phyloP scores from a whole-genome alignment of 805 yeast species.

The Teunomyces cretensis region DNA sequence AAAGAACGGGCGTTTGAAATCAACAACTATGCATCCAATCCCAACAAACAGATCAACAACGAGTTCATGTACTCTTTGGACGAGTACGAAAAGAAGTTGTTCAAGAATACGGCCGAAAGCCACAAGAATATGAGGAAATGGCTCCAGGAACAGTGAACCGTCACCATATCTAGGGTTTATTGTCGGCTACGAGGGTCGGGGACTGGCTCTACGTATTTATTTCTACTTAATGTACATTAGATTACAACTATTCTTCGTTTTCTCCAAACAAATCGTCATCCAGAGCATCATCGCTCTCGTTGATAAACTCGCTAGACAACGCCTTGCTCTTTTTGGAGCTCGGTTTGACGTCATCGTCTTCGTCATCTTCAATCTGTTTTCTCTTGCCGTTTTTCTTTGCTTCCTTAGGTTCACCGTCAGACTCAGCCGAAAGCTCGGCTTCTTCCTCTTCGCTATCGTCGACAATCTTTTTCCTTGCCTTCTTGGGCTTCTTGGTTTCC shows the following conservation, averaged over 20 bases:
- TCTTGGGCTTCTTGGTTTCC: slow-evolving; percentile 20
- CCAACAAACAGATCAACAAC: slow-evolving; percentile 46
- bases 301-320: slow-evolving; percentile 31
- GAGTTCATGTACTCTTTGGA: slow-evolving; percentile 68
- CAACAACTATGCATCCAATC: slow-evolving; percentile 64
- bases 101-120: slow-evolving; percentile 52
- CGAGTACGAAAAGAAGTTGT: slow-evolving; percentile 68
- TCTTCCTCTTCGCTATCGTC: slow-evolving; percentile 32
- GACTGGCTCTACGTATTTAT: not conserved
- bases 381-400: slow-evolving; percentile 15
- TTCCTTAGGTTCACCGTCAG: slow-evolving; percentile 4
- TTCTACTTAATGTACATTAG: slow-evolving; percentile 1
- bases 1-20: slow-evolving; percentile 68
- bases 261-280: slow-evolving; percentile 29
- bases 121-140: slow-evolving; percentile 38
- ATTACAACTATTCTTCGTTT: slow-evolving; percentile 18
- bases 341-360: slow-evolving; percentile 36
- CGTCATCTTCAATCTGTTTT: slow-evolving; percentile 33
- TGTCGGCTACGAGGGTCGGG: too few species aligned
- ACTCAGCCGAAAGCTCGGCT: not conserved
- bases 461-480: slow-evolving; percentile 29
- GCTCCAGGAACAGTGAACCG: slow-evolving; percentile 22
- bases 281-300: slow-evolving; percentile 51
- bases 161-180: not conserved
- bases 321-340: slow-evolving; percentile 29